Evolutionary conservation across 208 protist genomes (phyloP).

Genomic region (Wallacemonas sp.): DNA sequence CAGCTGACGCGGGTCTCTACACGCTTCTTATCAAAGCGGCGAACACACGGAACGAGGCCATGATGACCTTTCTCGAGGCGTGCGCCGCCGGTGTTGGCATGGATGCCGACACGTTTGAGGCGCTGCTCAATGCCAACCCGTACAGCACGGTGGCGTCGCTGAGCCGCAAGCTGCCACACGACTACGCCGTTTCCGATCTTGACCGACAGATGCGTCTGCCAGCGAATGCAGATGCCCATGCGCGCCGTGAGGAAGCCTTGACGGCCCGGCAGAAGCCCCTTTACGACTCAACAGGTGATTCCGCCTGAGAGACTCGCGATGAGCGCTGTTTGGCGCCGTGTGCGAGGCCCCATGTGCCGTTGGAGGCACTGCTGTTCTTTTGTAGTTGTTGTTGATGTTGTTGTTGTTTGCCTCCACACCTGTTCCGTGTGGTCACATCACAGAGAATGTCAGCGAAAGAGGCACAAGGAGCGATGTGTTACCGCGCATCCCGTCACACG

Average conservation of each 20-base stretch:
- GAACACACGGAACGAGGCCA: slow-evolving; percentile 77
- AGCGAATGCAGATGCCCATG: slow-evolving; percentile 73
- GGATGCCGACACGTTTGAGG: slow-evolving; percentile 67
- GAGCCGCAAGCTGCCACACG: slow-evolving; percentile 72
- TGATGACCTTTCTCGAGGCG: slow-evolving; percentile 87
- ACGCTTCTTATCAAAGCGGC: slow-evolving; percentile 66
- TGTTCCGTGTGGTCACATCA: too few relatives aligned
- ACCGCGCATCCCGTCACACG: too few relatives aligned
- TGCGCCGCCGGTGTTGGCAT: slow-evolving; percentile 69
- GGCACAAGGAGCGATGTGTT: too few relatives aligned
- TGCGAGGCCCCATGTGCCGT: too few relatives aligned
- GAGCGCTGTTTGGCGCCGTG: too few relatives aligned
- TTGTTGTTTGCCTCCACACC: too few relatives aligned
- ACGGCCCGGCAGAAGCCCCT: slow-evolving; percentile 61
- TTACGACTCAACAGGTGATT: slow-evolving; percentile 80
- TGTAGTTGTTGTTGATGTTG: too few relatives aligned
- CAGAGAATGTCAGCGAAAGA: too few relatives aligned
- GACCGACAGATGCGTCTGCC: slow-evolving; percentile 81
- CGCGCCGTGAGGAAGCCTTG: slow-evolving; percentile 81
- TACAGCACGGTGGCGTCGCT: slow-evolving; percentile 48
- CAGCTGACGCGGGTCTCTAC: slow-evolving; percentile 52
- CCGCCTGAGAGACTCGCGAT: too few relatives aligned
- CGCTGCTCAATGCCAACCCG: slow-evolving; percentile 44
- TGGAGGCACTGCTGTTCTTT: too few relatives aligned
- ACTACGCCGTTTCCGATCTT: slow-evolving; percentile 68